Percentiles rank a stretch among this genome's conserved stretches.
Evolutionary conservation across 2,329 filamentous ascomycete species (phyloP).

Genomic region (Fusarium sp.): DNA sequence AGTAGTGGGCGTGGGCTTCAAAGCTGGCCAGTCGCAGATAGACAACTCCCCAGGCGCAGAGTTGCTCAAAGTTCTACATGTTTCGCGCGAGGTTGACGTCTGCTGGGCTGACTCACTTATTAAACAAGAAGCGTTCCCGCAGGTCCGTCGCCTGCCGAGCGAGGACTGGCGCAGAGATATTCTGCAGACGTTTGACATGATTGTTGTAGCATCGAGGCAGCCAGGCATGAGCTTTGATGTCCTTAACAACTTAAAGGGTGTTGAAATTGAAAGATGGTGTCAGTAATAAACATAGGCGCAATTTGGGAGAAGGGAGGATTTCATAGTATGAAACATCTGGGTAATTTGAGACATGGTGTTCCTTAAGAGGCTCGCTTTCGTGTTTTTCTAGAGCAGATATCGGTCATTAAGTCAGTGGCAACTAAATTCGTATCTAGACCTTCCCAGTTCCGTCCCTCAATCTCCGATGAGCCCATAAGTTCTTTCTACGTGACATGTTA

Average conservation of each 20-base stretch:
- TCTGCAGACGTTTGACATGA: conserved; percentile 57
- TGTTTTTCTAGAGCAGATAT: background rate
- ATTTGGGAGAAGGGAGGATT: background rate
- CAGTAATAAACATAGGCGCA: background rate
- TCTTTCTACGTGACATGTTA: background rate
- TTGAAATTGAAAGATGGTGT: conserved; percentile 58
- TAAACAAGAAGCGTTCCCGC: conserved; percentile 55
- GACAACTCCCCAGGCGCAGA: conserved; percentile 62
- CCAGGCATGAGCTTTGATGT: conserved; percentile 56
- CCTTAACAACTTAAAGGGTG: conserved; percentile 54
- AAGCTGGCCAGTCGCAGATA: conserved; percentile 61
- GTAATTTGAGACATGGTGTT: background rate
- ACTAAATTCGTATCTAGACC: conserved; percentile 6
- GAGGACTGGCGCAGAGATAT: conserved; percentile 54
- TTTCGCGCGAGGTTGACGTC: conserved; percentile 56
- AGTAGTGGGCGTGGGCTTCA: conserved; percentile 64
- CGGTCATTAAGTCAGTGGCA: conserved; percentile 20
- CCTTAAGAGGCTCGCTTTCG: background rate
- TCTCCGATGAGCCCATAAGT: background rate
- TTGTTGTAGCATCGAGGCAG: conserved; percentile 60
- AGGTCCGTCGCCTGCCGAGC: conserved; percentile 55
- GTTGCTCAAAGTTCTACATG: conserved; percentile 54
- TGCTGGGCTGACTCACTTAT: conserved; percentile 60
- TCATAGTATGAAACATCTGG: background rate
- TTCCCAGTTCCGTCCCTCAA: background rate